Percentiles rank a stretch among this genome's conserved stretches.
These are phyloP conservation scores for Lactifluus subvellereus DNA, from an alignment of 768 basidiomycete species.

Conservation along the genomic window DNA sequence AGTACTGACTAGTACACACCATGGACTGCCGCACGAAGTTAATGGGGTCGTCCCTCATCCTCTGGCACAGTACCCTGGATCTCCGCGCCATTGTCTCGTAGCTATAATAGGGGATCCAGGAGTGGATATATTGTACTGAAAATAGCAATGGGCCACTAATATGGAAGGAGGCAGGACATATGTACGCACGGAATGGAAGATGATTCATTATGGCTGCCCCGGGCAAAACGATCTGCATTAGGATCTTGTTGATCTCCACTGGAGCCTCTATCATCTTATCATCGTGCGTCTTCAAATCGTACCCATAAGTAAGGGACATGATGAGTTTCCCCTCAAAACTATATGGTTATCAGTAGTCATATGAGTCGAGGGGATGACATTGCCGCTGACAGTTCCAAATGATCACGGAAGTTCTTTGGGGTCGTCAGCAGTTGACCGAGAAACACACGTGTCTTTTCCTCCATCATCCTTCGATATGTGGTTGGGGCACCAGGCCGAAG, in stretches of 20 bases:
- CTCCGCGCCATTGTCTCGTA: conserved; percentile 1
- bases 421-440: neutral
- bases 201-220: conserved; percentile 6
- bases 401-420: conserved; percentile 1
- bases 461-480: neutral
- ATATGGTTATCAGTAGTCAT: neutral
- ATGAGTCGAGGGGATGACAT: neutral
- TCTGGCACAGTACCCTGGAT: neutral
- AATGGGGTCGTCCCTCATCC: conserved; percentile 5
- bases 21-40: conserved; percentile 7
- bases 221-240: neutral
- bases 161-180: too few relatives aligned
- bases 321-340: conserved; percentile 10
- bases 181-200: conserved; percentile 9
- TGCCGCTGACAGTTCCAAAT: conserved; percentile 1
- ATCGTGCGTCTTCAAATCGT: neutral
- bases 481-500: conserved; percentile 3
- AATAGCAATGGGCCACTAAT: neutral
- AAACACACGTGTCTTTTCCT: conserved; percentile 5
- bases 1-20: neutral
- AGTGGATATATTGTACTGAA: conserved; percentile 14
- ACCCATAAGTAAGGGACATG: conserved; percentile 14
- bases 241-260: neutral
- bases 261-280: neutral
- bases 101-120: conserved; percentile 15